Percentiles rank a stretch among this genome's conserved stretches.
Conservation (phyloP, 495 filamentous ascomycete species). For the Bathelium albidoporum region DNA sequence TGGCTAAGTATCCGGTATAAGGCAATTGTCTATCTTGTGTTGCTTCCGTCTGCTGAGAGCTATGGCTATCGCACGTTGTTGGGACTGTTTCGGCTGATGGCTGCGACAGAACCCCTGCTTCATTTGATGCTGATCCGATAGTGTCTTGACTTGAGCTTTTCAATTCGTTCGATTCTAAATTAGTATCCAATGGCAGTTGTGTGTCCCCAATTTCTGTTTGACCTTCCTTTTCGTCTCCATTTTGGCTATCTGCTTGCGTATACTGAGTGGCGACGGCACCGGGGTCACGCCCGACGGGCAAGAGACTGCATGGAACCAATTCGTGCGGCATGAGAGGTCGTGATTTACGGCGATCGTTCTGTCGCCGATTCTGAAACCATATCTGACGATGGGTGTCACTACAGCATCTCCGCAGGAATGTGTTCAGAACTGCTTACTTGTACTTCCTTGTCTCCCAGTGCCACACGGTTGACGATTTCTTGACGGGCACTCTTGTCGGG, state of each 20-base stretch:
- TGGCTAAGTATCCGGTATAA: constrained; percentile 32
- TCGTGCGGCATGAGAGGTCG: constrained; percentile 78
- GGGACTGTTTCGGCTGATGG: constrained; percentile 13
- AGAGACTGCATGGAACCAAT: constrained; percentile 40
- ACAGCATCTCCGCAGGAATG: constrained; percentile 9
- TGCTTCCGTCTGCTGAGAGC: background rate
- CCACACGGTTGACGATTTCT: constrained; percentile 72
- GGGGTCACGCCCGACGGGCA: background rate
- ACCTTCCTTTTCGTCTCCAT: background rate
- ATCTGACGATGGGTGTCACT: constrained; percentile 48
- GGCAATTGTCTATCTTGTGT: background rate
- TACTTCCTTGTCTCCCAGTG: constrained; percentile 92
- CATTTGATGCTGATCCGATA: background rate
- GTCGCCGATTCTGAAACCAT: constrained; percentile 97
- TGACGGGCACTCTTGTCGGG: constrained; percentile 84
- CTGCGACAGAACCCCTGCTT: background rate
- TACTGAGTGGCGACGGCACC: background rate
- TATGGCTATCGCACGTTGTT: constrained; percentile 15
- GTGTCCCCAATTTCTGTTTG: background rate
- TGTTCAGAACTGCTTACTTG: constrained; percentile 55
- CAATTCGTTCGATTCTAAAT: background rate
- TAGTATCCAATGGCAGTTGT: background rate
- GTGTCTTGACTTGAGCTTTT: background rate
- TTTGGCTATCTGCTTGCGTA: background rate
- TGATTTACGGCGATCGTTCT: constrained; percentile 85